Base-by-base conservation (phyloP, 768 basidiomycete species). In the Macrolepiota dolichaula region DNA sequence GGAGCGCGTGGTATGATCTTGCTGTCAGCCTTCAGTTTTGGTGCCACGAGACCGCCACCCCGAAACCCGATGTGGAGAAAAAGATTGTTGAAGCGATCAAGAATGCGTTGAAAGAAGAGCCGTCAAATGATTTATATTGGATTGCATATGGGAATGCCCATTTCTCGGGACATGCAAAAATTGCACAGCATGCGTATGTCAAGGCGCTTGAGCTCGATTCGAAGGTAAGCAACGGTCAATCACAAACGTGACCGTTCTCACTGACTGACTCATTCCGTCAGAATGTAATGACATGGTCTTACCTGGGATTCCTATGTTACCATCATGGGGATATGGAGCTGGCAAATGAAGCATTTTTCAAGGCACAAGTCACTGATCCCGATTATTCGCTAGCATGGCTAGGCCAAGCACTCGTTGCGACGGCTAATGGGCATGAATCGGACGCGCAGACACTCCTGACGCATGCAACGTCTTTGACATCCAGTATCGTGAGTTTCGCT, bases 111-210 rank as follows among this genome's bases (percentile, higher is more conserved):
- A 84, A 84, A 51, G 80, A 84, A 51, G 89, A 94, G 67, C 84
- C 91, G 4, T 76, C 77, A 27, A 92, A 92, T 68, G 82, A 86
- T 61, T 66, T 73, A 13, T 91, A 90, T 67, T 99, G 97, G 97
- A 81, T 83, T 64, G 86, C 91, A 1, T 74, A 98, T 29, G 97
- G 91, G 0, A 83, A 87, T 64, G 79, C 89, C 15, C 79, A 87
- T 61, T 91, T 94, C 67, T 67, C 80, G 7, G 77, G 75, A 13
- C 85, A 90, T 46, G 82, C 89, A 0, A 89, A 86, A 66, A 78
- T 85, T 1, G 88, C 93, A 2, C 96, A 99, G 72, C 94, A 98
- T 74, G 91, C 93, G 3, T 97, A 93, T 67, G 86, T 98, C 69
- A 89, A 85, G 61, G 89, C 95, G 4, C 73, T 98, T 50, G 96